These are phyloP conservation scores for Psilocybe cyanescens DNA, from an alignment of 768 basidiomycete genomes.

Conservation along the genomic window DNA sequence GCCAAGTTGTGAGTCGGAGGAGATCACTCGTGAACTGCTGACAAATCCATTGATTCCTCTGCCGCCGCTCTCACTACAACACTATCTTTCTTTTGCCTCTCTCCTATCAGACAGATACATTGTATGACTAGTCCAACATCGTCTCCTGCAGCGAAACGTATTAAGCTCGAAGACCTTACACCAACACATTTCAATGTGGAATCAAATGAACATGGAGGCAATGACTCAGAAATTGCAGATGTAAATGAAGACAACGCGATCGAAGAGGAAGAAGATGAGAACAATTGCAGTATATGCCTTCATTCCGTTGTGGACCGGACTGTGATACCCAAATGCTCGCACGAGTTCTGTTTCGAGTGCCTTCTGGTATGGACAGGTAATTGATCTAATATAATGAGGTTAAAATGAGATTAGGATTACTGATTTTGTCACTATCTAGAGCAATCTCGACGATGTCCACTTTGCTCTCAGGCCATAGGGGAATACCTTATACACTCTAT, in stretches of 20 bases:
- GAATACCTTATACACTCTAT: conserved; percentile 81
- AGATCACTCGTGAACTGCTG: not conserved
- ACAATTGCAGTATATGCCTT: conserved; percentile 83
- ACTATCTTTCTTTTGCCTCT: not conserved
- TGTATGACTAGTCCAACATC: conserved; percentile 17
- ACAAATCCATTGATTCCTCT: not conserved
- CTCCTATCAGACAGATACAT: not conserved
- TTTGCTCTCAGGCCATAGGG: conserved; percentile 71
- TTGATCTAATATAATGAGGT: not conserved
- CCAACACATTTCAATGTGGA: not conserved
- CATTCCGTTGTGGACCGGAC: conserved; percentile 78
- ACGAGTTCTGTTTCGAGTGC: conserved; percentile 95
- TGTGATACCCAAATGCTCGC: conserved; percentile 83
- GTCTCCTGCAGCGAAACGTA: conserved; percentile 41
- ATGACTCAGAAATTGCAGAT: not conserved
- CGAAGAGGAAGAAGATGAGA: conserved; percentile 19
- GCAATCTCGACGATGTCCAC: conserved; percentile 79
- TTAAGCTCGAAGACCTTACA: conserved; percentile 20
- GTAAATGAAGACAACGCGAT: not conserved
- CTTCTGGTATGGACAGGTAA: conserved; percentile 86
- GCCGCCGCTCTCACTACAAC: no score
- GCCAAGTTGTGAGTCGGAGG: no score
- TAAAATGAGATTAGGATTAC: not conserved
- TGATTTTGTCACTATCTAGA: conserved; percentile 38
- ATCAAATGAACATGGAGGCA: not conserved